Conservation (phyloP, 176 grass and related monocot genomes). For the Bromus sterilis region DNA sequence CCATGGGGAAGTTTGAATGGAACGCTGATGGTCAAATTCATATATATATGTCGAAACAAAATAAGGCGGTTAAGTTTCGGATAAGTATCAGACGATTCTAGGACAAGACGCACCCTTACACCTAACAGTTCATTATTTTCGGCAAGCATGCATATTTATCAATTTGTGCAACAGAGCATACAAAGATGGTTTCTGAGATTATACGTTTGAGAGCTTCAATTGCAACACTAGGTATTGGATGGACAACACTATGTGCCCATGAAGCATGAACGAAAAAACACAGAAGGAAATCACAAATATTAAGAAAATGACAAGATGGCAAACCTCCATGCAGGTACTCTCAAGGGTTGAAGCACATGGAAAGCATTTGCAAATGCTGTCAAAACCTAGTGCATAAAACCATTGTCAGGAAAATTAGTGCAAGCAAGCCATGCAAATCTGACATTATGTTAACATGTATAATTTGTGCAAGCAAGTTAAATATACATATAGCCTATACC, state of each 20-base stretch:
- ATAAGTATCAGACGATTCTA: neutral
- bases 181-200: neutral
- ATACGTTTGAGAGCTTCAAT: neutral
- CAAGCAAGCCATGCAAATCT: neutral
- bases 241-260: neutral
- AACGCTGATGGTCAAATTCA: neutral
- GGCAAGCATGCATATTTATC: neutral
- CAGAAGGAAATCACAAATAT: neutral
- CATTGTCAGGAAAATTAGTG: neutral
- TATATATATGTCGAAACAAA: no score
- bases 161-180: neutral
- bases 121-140: neutral
- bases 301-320: neutral
- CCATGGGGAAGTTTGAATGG: neutral
- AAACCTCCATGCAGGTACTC: slow-evolving; percentile 49
- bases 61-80: neutral
- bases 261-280: neutral
- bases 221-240: neutral
- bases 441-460: neutral
- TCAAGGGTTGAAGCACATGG: slow-evolving; percentile 40
- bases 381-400: slow-evolving; percentile 32
- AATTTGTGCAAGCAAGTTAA: neutral
- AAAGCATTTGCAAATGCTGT: slow-evolving; percentile 41
- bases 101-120: neutral
- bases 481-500: slow-evolving; percentile 38